phyloP scores from a whole-genome alignment of 805 yeast species.

The Ogataea populi-albae region DNA sequence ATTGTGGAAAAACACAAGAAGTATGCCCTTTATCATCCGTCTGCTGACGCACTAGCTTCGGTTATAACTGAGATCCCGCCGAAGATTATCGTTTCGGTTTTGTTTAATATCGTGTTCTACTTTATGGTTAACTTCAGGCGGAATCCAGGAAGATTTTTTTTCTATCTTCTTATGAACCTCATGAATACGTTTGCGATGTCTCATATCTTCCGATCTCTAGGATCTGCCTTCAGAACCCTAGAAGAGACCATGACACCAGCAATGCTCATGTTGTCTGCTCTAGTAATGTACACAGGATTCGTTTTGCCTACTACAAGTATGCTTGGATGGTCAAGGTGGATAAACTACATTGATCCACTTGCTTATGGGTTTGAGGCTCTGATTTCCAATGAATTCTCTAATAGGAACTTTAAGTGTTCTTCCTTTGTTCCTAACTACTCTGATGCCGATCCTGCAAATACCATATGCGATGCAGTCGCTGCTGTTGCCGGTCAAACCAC shows the following conservation, averaged over 20 bases:
- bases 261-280: slow-evolving; percentile 43
- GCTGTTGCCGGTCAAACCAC: slow-evolving; percentile 35
- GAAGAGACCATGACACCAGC: slow-evolving; percentile 59
- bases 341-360: slow-evolving; percentile 46
- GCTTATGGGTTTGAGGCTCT: slow-evolving; percentile 50
- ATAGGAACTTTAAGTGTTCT: slow-evolving; percentile 44
- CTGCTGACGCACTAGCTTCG: slow-evolving; percentile 58
- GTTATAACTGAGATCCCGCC: slow-evolving; percentile 53
- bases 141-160: slow-evolving; percentile 52
- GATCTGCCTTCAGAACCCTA: slow-evolving; percentile 45
- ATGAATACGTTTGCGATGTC: slow-evolving; percentile 48
- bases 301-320: slow-evolving; percentile 52
- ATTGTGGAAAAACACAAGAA: slow-evolving; percentile 56
- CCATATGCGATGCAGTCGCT: slow-evolving; percentile 53
- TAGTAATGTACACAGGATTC: slow-evolving; percentile 58
- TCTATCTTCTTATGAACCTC: slow-evolving; percentile 42
- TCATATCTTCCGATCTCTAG: slow-evolving; percentile 50
- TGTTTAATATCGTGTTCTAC: slow-evolving; percentile 48
- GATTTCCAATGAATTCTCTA: slow-evolving; percentile 54
- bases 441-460: slow-evolving; percentile 35
- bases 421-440: slow-evolving; percentile 45
- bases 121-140: slow-evolving; percentile 52
- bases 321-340: slow-evolving; percentile 64
- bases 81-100: slow-evolving; percentile 40
- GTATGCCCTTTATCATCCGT: slow-evolving; percentile 54